A percentile compares a stretch with the other conserved stretches of the same genome.
phyloP scores from a whole-genome alignment of 495 filamentous ascomycete genomes.

The Mytilinidion resinicola region DNA sequence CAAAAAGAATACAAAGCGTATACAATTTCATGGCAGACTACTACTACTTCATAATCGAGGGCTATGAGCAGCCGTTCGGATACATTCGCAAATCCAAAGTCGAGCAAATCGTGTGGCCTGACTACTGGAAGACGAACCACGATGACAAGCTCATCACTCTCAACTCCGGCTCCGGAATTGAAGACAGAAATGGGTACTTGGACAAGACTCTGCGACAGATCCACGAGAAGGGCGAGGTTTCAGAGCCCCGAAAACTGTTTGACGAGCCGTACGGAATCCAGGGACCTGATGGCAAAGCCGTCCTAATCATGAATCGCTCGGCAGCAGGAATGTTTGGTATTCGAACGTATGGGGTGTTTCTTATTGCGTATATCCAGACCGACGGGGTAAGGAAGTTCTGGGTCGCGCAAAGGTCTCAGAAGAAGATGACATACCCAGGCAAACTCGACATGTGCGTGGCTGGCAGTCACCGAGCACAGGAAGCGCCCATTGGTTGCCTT shows the following conservation, averaged over 20 bases:
- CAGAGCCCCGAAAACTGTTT: not conserved
- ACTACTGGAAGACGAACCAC: slow-evolving; percentile 1
- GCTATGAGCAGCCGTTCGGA: slow-evolving; percentile 15
- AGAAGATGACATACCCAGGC: slow-evolving; percentile 46
- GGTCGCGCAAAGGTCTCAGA: slow-evolving; percentile 43
- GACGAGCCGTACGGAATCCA: not conserved
- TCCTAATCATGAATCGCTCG: slow-evolving; percentile 43
- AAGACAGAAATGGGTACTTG: not conserved
- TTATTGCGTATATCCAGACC: slow-evolving; percentile 42
- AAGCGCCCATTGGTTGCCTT: slow-evolving; percentile 43
- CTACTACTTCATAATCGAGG: slow-evolving; percentile 25
- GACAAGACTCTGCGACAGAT: not conserved
- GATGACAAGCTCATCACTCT: not conserved
- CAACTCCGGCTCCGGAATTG: not conserved
- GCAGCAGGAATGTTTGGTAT: slow-evolving; percentile 48
- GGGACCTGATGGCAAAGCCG: not conserved
- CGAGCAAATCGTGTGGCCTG: slow-evolving; percentile 1
- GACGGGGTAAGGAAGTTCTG: slow-evolving; percentile 41
- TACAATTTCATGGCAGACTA: not conserved
- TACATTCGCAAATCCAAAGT: slow-evolving; percentile 18
- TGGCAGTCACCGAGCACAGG: slow-evolving; percentile 43
- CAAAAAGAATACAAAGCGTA: slow-evolving; percentile 18
- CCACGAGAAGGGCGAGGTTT: not conserved
- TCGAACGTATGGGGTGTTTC: slow-evolving; percentile 43
- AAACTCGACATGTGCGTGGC: slow-evolving; percentile 53